Evolutionary conservation across 352 stramenopile species (phyloP).

Genomic region (Globisporangium perplexum): DNA sequence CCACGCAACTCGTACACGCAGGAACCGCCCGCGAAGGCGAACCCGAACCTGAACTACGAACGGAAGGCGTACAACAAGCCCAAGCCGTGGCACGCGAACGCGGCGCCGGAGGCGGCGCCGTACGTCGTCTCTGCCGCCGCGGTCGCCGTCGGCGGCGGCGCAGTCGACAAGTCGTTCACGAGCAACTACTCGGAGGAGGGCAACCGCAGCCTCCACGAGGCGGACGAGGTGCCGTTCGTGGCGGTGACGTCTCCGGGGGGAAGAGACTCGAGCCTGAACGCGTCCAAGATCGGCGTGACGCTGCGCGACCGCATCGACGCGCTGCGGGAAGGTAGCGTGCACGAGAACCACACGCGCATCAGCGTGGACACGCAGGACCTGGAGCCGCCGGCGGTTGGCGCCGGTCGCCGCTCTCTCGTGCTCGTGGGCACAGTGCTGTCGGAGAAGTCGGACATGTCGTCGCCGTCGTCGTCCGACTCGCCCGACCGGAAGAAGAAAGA

Average conservation of each 20-base stretch:
- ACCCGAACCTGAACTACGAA: slow-evolving; percentile 11
- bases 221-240: slow-evolving; percentile 14
- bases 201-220: slow-evolving; percentile 11
- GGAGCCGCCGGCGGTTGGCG: slow-evolving; percentile 16
- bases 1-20: slow-evolving; percentile 4
- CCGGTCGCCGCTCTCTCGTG: slow-evolving; percentile 21
- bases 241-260: slow-evolving; percentile 20
- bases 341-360: slow-evolving; percentile 49
- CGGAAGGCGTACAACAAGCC: slow-evolving; percentile 10
- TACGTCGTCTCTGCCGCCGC: slow-evolving; percentile 1
- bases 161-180: slow-evolving; percentile 3
- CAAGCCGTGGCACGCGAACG: slow-evolving; percentile 9
- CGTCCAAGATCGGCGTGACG: slow-evolving; percentile 17
- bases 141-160: too few relatives aligned
- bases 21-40: slow-evolving; percentile 3
- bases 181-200: slow-evolving; percentile 11
- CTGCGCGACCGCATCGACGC: slow-evolving; percentile 62
- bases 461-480: slow-evolving; percentile 19
- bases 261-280: slow-evolving; percentile 3
- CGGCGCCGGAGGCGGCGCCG: slow-evolving; percentile 1
- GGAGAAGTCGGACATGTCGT: slow-evolving; percentile 8
- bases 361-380: slow-evolving; percentile 23
- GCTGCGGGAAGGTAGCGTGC: slow-evolving; percentile 36
- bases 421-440: slow-evolving; percentile 36
- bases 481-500: not conserved